phyloP scores from a whole-genome alignment of 345 rosid species.

The Eutrema yunnanense region DNA sequence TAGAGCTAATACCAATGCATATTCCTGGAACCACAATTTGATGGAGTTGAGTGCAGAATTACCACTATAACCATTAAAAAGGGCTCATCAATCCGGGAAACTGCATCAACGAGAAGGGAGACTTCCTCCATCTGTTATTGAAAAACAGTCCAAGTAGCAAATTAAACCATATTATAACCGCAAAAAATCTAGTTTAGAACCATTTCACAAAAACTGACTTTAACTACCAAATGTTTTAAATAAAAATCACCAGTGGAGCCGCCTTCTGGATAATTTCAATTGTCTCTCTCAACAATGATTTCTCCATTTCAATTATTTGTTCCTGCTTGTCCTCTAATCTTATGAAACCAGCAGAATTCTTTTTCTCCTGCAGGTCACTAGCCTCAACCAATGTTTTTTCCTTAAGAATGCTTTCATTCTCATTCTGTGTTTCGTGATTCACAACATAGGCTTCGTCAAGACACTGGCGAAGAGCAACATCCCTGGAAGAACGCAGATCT shows the following conservation, averaged over 20 bases:
- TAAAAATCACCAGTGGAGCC: constrained; percentile 85
- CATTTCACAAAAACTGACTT: constrained; percentile 27
- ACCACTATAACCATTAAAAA: constrained; percentile 98
- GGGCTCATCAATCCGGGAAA: constrained; percentile 90
- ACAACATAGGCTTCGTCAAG: constrained; percentile 28
- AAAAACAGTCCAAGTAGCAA: constrained; percentile 34
- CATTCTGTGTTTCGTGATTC: constrained; percentile 27
- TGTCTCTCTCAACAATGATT: constrained; percentile 53
- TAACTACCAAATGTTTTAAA: constrained; percentile 45
- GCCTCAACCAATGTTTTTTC: constrained; percentile 17
- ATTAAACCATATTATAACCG: constrained; percentile 23
- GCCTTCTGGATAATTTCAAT: constrained; percentile 70
- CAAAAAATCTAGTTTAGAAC: constrained; percentile 16
- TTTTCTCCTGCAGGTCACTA: constrained; percentile 24
- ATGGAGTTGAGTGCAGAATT: constrained; percentile 98
- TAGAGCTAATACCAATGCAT: constrained; percentile 92
- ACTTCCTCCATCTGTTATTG: constrained; percentile 84
- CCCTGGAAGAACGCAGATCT: constrained; percentile 53
- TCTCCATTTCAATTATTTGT: constrained; percentile 62
- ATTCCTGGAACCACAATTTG: constrained; percentile 96
- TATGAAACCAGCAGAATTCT: constrained; percentile 47
- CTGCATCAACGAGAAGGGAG: constrained; percentile 83
- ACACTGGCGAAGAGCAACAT: constrained; percentile 43
- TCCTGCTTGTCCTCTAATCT: constrained; percentile 68
- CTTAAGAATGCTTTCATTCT: constrained; percentile 15